phyloP scores from a whole-genome alignment of 768 basidiomycete species.

The Boletus subcaerulescens region DNA sequence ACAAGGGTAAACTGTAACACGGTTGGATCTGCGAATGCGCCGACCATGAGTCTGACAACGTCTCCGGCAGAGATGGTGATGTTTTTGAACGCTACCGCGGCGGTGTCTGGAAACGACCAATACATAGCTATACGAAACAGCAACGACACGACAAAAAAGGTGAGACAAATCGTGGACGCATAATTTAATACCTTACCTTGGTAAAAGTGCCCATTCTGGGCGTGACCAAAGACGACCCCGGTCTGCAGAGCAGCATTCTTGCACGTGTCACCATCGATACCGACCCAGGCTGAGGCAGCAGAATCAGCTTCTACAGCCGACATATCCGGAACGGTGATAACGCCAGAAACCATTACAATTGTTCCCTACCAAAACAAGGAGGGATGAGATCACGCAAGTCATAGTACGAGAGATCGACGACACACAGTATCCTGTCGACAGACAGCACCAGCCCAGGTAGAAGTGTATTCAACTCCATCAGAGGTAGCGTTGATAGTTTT shows the following conservation, averaged over 20 bases:
- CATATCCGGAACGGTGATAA: not conserved
- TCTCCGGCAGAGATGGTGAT: constrained; percentile 8
- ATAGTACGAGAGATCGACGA: not conserved
- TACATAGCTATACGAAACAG: constrained; percentile 2
- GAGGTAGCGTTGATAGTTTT: too few species aligned
- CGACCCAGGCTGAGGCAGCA: not conserved
- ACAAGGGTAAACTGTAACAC: not conserved
- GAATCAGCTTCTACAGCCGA: not conserved
- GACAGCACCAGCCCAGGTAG: too few species aligned
- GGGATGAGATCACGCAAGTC: not conserved
- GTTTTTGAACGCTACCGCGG: too few species aligned
- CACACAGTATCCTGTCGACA: not conserved
- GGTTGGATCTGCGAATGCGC: too few species aligned
- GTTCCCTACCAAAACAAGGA: not conserved
- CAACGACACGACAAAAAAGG: not conserved
- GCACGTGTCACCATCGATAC: constrained; percentile 10
- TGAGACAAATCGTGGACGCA: not conserved
- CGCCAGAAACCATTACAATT: constrained; percentile 1
- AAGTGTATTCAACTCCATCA: too few species aligned
- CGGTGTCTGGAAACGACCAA: too few species aligned
- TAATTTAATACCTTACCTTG: not conserved
- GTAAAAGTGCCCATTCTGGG: not conserved
- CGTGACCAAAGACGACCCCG: constrained; percentile 1
- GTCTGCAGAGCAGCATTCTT: not conserved
- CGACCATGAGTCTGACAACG: not conserved